Conservation (phyloP, 768 basidiomycete species). For the Fomitopsis serialis region DNA sequence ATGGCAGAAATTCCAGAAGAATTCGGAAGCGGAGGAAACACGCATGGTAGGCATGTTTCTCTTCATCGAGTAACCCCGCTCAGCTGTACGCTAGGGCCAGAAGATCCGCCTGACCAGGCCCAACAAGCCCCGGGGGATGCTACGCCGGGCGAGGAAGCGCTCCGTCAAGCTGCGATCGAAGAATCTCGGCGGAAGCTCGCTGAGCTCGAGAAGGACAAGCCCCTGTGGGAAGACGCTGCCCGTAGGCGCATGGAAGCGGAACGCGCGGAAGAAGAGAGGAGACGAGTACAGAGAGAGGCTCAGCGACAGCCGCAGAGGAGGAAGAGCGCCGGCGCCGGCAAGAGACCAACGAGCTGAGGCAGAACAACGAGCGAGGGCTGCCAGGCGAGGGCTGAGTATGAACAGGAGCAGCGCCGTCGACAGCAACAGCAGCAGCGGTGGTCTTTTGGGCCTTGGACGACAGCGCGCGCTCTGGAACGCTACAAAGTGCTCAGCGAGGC, state of each 20-base stretch:
- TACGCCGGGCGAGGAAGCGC: constrained; percentile 26
- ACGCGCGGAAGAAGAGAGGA: constrained; percentile 28
- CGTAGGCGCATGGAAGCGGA: constrained; percentile 43
- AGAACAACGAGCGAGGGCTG: constrained; percentile 25
- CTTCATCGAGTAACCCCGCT: background rate
- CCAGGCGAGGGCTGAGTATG: constrained; percentile 27
- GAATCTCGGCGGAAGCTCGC: constrained; percentile 65
- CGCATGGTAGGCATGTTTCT: background rate
- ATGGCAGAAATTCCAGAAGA: constrained; percentile 3
- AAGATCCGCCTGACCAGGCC: background rate
- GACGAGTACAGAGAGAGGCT: constrained; percentile 7
- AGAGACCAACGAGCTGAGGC: constrained; percentile 15
- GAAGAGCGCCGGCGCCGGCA: constrained; percentile 21
- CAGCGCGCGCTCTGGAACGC: constrained; percentile 62
- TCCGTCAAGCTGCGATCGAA: constrained; percentile 41
- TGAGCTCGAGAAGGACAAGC: constrained; percentile 59
- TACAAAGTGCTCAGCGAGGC: constrained; percentile 54
- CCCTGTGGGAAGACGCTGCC: constrained; percentile 54
- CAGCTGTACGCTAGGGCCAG: background rate
- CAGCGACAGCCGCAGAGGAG: constrained; percentile 15
- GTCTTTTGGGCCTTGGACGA: constrained; percentile 59
- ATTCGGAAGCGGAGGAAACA: background rate
- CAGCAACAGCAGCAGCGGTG: constrained; percentile 47
- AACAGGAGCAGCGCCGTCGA: constrained; percentile 35
- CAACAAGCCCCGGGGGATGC: background rate